Evolutionary conservation across 371 early-diverging fungal species (phyloP).

Genomic region (Paraphysoderma sedebokerense): DNA sequence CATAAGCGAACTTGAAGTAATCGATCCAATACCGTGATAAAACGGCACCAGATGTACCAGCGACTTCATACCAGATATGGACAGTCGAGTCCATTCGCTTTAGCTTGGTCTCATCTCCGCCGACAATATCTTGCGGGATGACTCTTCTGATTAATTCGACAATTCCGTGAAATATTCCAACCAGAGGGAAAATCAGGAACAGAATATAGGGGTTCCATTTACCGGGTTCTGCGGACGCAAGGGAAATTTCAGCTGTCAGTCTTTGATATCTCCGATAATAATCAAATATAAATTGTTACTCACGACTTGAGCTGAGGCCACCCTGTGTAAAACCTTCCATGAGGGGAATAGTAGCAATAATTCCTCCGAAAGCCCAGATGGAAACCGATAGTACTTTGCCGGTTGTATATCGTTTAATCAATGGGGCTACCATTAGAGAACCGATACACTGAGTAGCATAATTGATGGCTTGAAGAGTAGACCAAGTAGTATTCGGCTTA

Average conservation of each 20-base stretch:
- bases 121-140: slow-evolving; percentile 33
- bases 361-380: slow-evolving; percentile 15
- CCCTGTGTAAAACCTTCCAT: slow-evolving; percentile 30
- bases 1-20: slow-evolving; percentile 17
- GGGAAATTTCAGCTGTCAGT: background rate
- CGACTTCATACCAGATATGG: slow-evolving; percentile 30
- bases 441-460: slow-evolving; percentile 25
- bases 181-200: slow-evolving; percentile 18
- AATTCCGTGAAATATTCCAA: slow-evolving; percentile 27
- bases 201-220: slow-evolving; percentile 11
- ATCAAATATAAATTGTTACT: no score
- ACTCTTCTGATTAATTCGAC: slow-evolving; percentile 34
- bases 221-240: slow-evolving; percentile 6
- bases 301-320: slow-evolving; percentile 5
- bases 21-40: slow-evolving; percentile 18
- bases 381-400: slow-evolving; percentile 17
- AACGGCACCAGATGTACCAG: slow-evolving; percentile 31
- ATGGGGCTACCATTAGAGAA: slow-evolving; percentile 23
- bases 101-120: slow-evolving; percentile 29
- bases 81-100: slow-evolving; percentile 28
- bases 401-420: slow-evolving; percentile 19
- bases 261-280: background rate
- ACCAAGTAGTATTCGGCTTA: background rate
- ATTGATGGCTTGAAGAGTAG: slow-evolving; percentile 4
- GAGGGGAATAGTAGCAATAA: slow-evolving; percentile 20